Percentiles rank a stretch among this genome's conserved stretches.
phyloP scores from a whole-genome alignment of 768 basidiomycete genomes.

The Rhodotorula sphaerocarpa region DNA sequence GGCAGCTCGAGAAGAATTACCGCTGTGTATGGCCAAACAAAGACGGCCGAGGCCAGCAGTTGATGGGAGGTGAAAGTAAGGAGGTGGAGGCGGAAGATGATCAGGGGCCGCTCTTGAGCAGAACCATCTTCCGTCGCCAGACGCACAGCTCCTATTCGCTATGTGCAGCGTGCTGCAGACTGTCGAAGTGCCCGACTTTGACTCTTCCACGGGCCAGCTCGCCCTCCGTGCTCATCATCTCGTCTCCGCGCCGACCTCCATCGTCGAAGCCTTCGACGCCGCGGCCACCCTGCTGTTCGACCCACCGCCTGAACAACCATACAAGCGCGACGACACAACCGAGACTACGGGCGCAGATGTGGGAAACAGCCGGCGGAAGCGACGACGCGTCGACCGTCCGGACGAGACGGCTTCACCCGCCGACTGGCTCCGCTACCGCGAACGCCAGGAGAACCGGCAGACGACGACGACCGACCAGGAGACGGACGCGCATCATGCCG shows the following conservation, averaged over 20 bases:
- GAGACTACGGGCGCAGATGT: too few relatives aligned
- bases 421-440: slow-evolving; percentile 5
- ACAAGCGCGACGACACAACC: slow-evolving; percentile 1
- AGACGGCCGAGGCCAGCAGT: too few relatives aligned
- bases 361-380: too few relatives aligned
- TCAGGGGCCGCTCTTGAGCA: too few relatives aligned
- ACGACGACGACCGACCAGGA: slow-evolving; percentile 13
- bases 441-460: neutral
- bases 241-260: slow-evolving; percentile 12
- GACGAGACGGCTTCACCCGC: slow-evolving; percentile 11
- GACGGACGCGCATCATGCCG: slow-evolving; percentile 17
- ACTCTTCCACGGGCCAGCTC: slow-evolving; percentile 13
- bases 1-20: too few relatives aligned
- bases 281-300: slow-evolving; percentile 9
- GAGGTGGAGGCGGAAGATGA: too few relatives aligned
- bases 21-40: too few relatives aligned
- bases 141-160: too few relatives aligned
- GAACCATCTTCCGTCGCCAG: too few relatives aligned
- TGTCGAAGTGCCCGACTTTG: slow-evolving; percentile 8
- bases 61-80: too few relatives aligned
- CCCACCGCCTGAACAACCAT: neutral
- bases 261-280: neutral
- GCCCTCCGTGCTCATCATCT: slow-evolving; percentile 18
- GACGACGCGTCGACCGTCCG: neutral
- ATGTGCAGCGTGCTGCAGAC: slow-evolving; percentile 9